These are phyloP conservation scores for Parastagonospora nodorum DNA, from an alignment of 2,329 filamentous ascomycete genomes.

Conservation along the genomic window DNA sequence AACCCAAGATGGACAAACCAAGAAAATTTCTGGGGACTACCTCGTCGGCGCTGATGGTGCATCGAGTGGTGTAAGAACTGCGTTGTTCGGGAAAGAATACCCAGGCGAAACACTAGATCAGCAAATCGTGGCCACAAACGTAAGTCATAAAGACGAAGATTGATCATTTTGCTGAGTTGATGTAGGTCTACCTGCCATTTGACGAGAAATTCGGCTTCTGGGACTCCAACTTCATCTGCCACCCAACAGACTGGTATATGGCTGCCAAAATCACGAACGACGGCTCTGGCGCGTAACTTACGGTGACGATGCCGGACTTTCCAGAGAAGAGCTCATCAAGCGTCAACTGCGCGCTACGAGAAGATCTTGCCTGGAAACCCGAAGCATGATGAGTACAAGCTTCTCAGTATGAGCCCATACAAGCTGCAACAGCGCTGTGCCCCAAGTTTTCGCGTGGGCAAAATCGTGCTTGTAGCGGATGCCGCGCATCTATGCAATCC, in stretches of 20 bases:
- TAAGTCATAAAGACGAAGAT: slow-evolving; percentile 33
- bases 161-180: slow-evolving; percentile 1
- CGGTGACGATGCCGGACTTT: slow-evolving; percentile 61
- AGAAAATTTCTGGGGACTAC: slow-evolving; percentile 36
- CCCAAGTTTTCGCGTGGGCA: slow-evolving; percentile 61
- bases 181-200: slow-evolving; percentile 63
- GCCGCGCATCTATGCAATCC: slow-evolving; percentile 65
- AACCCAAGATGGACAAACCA: slow-evolving; percentile 28
- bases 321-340: slow-evolving; percentile 57
- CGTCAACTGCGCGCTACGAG: slow-evolving; percentile 61
- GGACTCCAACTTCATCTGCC: slow-evolving; percentile 65
- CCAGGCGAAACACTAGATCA: slow-evolving; percentile 65
- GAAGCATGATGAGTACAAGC: slow-evolving; percentile 61
- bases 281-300: slow-evolving; percentile 68
- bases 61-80: slow-evolving; percentile 37
- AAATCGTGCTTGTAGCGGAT: slow-evolving; percentile 63
- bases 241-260: slow-evolving; percentile 68
- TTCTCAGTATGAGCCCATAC: slow-evolving; percentile 64
- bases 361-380: slow-evolving; percentile 65
- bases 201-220: slow-evolving; percentile 60
- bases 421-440: slow-evolving; percentile 66
- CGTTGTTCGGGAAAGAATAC: slow-evolving; percentile 49
- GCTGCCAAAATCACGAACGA: slow-evolving; percentile 64
- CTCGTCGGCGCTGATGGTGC: slow-evolving; percentile 44
- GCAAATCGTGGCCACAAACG: slow-evolving; percentile 68